Percentiles rank a stretch among this genome's conserved stretches.
Evolutionary conservation across 2,329 filamentous ascomycete species (phyloP).

Genomic region (Tolypocladium sp.): DNA sequence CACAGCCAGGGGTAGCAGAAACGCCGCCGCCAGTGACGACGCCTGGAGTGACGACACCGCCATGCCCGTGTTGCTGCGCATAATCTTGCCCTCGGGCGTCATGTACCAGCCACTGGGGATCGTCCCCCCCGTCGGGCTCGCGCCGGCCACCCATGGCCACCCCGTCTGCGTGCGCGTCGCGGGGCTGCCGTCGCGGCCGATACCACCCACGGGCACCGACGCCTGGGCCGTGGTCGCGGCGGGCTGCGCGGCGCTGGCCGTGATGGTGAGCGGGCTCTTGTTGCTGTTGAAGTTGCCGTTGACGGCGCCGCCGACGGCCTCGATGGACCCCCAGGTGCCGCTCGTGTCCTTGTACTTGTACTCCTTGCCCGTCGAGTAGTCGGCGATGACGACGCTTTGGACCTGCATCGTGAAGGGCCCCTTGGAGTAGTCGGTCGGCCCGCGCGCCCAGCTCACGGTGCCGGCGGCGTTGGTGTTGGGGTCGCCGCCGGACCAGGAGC

Average conservation of each 20-base stretch:
- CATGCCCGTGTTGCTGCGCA: slow-evolving; percentile 51
- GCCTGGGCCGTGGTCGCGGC: slow-evolving; percentile 53
- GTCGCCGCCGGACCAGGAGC: slow-evolving; percentile 88
- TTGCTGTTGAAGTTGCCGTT: slow-evolving; percentile 56
- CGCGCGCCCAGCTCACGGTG: slow-evolving; percentile 84
- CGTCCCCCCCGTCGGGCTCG: slow-evolving; percentile 41
- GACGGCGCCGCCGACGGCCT: slow-evolving; percentile 67
- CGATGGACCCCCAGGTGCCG: slow-evolving; percentile 75
- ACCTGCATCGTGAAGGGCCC: slow-evolving; percentile 86
- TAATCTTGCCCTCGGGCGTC: slow-evolving; percentile 68
- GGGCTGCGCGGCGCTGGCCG: slow-evolving; percentile 50
- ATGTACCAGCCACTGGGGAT: slow-evolving; percentile 78
- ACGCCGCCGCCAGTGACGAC: slow-evolving; percentile 12
- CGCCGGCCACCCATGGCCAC: slow-evolving; percentile 58
- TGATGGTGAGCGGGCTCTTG: slow-evolving; percentile 37
- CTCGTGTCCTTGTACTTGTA: slow-evolving; percentile 75
- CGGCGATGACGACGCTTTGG: slow-evolving; percentile 64
- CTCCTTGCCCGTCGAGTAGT: slow-evolving; percentile 85
- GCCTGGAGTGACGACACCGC: slow-evolving; percentile 6
- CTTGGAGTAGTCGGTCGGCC: slow-evolving; percentile 70
- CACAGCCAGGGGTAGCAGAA: slow-evolving; percentile 16
- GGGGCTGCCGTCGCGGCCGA: slow-evolving; percentile 46
- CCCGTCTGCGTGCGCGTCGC: slow-evolving; percentile 48
- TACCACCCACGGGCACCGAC: slow-evolving; percentile 62
- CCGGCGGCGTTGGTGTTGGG: slow-evolving; percentile 60